These are phyloP conservation scores for Ophiostoma piceae DNA, from an alignment of 2,329 filamentous ascomycete genomes.

Conservation along the genomic window DNA sequence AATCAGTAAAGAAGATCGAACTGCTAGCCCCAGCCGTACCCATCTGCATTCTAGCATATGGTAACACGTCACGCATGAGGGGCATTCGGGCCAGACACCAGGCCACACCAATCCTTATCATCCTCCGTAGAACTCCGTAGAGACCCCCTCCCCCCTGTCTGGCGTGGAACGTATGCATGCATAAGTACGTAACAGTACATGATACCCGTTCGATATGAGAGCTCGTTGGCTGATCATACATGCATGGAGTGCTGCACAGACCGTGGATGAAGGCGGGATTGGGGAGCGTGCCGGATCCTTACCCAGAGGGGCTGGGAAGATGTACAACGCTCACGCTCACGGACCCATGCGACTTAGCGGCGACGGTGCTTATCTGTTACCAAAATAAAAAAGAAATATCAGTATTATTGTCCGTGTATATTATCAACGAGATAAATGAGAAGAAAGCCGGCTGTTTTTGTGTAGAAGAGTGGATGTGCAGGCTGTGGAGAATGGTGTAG, in stretches of 20 bases:
- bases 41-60: neutral
- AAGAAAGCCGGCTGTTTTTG: neutral
- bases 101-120: neutral
- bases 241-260: neutral
- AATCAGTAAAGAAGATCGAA: neutral
- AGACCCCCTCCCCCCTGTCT: neutral
- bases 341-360: conserved; percentile 26
- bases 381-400: conserved; percentile 17
- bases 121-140: neutral
- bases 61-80: conserved; percentile 13
- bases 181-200: neutral
- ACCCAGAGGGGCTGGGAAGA: neutral
- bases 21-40: neutral
- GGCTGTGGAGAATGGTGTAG: neutral
- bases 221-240: neutral
- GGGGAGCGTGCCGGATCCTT: neutral
- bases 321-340: neutral
- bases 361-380: conserved; percentile 39
- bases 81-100: neutral
- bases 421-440: conserved; percentile 5
- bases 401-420: neutral
- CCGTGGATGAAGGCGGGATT: neutral
- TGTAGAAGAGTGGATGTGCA: neutral
- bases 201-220: neutral
- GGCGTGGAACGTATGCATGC: conserved; percentile 4